These are phyloP conservation scores for Talaromyces albobiverticillius DNA, from an alignment of 2,329 filamentous ascomycete genomes.

Conservation along the genomic window DNA sequence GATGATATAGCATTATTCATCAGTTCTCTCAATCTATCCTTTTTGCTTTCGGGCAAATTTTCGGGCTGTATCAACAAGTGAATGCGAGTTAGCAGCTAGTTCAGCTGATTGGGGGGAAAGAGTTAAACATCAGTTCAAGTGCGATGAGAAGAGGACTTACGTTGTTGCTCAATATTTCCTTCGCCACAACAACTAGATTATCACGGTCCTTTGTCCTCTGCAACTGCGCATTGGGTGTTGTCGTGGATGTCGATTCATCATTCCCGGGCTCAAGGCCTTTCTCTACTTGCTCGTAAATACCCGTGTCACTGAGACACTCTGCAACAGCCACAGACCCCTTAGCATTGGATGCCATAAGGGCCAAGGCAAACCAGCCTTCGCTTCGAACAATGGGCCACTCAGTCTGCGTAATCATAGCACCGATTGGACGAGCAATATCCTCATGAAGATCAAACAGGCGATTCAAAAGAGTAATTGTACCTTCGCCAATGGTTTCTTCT, in stretches of 20 bases:
- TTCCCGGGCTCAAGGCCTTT: constrained; percentile 25
- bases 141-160: constrained; percentile 28
- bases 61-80: constrained; percentile 24
- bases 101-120: not conserved
- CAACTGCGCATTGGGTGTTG: constrained; percentile 22
- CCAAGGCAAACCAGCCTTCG: constrained; percentile 50
- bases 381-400: constrained; percentile 48
- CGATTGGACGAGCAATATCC: constrained; percentile 37
- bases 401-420: constrained; percentile 44
- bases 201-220: constrained; percentile 38
- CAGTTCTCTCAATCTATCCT: constrained; percentile 27
- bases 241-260: constrained; percentile 15
- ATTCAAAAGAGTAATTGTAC: constrained; percentile 26
- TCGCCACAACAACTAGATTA: constrained; percentile 39
- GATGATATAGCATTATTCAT: constrained; percentile 23
- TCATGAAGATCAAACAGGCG: constrained; percentile 35
- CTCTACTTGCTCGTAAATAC: constrained; percentile 32
- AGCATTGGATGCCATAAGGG: constrained; percentile 41
- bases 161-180: constrained; percentile 37
- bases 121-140: constrained; percentile 1
- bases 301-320: constrained; percentile 33
- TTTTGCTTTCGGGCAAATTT: constrained; percentile 25
- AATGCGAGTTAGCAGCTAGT: not conserved
- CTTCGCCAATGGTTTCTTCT: constrained; percentile 18
- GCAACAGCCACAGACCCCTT: constrained; percentile 32